Evolutionary conservation across 441 rosid genomes (phyloP), one percentile per base, ranked within the genome.

Genomic region (Breynia disticha): DNA sequence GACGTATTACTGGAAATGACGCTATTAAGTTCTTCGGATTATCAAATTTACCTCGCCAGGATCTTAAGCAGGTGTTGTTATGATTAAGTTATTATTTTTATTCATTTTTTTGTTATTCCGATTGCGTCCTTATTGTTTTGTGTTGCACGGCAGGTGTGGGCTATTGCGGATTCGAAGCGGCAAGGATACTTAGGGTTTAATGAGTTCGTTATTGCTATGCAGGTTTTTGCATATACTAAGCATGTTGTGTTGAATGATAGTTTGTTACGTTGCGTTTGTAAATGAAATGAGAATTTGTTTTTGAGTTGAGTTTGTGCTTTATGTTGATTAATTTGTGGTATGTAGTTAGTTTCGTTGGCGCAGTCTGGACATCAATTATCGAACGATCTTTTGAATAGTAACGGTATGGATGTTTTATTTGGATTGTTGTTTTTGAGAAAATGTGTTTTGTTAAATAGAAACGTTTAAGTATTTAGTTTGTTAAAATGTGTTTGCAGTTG

Each of bases 1-100:
- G 90, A 5, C 82, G 97, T 60, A 77, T 93, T 24, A 86, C 97
- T 13, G 98, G 97, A 14, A 74, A 50, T 64, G 98, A 93, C 53
- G 98, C 97, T 32, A 83, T 73, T n/a, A 81, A 83, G 61, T 86
- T 93, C 76, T 88, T 91, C 48, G 65, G 78, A 44, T 65, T 88
- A 83, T 84, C 95, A 2, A 84, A 77, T 71, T 62, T 93, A 62
- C 61, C 91, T 15, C 87, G 97, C 0, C 81, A 68, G 13, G 86
- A 82, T 69, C 91, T 93, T 52, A 88, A 93, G 78, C 89, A 77
- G 95, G 98, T 88, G 8, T 9, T 28, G 1, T 28, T 0, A 5
- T 28, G 5, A 9, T 28, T 28, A 28, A n/a, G n/a, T 28, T 28
- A 11, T 14, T 50, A 5, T 20, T 20, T 50, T 38, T 10, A 17